Evolutionary conservation across 1,284 basidiomycete species (phyloP), one percentile per base, ranked within the genome.

Genomic region (Naganishia liquefaciens): DNA sequence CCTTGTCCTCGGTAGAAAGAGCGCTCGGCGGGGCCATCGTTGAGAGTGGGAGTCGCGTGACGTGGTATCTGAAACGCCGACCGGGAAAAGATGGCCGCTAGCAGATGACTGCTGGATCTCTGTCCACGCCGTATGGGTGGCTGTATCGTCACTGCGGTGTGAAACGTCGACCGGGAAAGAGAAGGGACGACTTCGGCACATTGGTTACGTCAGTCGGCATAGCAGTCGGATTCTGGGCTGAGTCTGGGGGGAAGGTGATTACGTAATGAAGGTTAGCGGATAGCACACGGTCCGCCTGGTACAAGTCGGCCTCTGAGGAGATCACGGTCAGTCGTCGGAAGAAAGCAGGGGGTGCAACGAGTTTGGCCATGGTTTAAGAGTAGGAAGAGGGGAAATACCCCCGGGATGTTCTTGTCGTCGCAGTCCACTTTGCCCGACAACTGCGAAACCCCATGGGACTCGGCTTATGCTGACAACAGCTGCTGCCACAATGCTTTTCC

Each of bases 1-100:
- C 76, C 79, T 90, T 93, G 73, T 93, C 91, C 67, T 88, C 87
- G 39, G 81, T 75, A 5, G 83, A 84, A 30, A 93, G 81, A 4
- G 86, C 68, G 37, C 58, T 47, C 5, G 52, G 43, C 15, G 67
- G 67, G n/a, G 67, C 44, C 67, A 68, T 68, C 17, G 21, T 46
- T 13, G 3, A 19, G 5, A 40, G 25, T n/a, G 46, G 19, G 28
- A 6, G 54, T 40, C 27, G 33, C 21, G 54, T 44, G 5, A 7
- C 54, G 17, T 27, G 27, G 42, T 23, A 30, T 28, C 21, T 21
- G 39, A 39, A 40, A 33, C 37, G 39, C 40, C 39, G 54, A 55
- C 21, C 47, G 19, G 15, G 23, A 49, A 25, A 25, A 7, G 11
- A 25, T 23, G 11, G 46, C 4, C 13, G n/a, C 46, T n/a, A 25